Evolutionary conservation across 2,329 filamentous ascomycete genomes (phyloP).

Genomic region (Penicillium sumatraense): DNA sequence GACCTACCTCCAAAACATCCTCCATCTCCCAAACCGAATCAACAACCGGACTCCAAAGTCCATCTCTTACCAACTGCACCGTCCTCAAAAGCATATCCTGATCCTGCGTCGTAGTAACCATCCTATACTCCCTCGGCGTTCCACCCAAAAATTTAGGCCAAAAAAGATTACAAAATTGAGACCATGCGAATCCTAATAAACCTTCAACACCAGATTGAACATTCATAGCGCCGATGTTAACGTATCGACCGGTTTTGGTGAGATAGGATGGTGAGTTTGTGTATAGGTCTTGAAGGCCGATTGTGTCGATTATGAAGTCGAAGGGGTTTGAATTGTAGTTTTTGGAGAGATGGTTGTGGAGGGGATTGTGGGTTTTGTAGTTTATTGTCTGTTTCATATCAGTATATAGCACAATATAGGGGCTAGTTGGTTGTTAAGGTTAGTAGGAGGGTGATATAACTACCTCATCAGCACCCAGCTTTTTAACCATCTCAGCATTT

Average conservation of each 20-base stretch:
- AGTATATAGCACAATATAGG: too few species aligned
- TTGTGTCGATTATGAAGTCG: neutral
- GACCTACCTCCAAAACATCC: neutral
- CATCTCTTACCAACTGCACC: neutral
- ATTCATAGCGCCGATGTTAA: conserved; percentile 7
- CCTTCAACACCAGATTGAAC: neutral
- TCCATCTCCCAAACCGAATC: conserved; percentile 5
- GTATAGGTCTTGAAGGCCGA: conserved; percentile 1
- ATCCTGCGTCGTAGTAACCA: neutral
- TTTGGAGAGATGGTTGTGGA: neutral
- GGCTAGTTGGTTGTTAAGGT: too few species aligned
- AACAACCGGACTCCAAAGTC: neutral
- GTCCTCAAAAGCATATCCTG: neutral
- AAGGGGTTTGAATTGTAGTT: neutral
- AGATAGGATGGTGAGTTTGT: neutral
- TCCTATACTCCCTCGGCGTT: neutral
- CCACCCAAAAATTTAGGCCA: neutral
- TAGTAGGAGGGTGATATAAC: too few species aligned
- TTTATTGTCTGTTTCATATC: neutral
- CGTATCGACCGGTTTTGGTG: neutral
- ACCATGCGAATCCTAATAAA: neutral
- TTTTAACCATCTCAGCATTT: neutral
- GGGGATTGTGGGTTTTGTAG: neutral
- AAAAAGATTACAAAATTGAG: neutral
- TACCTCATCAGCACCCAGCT: neutral